Evolutionary conservation across 2,329 filamentous ascomycete genomes (phyloP).

Genomic region (Epichloe glyceriae): DNA sequence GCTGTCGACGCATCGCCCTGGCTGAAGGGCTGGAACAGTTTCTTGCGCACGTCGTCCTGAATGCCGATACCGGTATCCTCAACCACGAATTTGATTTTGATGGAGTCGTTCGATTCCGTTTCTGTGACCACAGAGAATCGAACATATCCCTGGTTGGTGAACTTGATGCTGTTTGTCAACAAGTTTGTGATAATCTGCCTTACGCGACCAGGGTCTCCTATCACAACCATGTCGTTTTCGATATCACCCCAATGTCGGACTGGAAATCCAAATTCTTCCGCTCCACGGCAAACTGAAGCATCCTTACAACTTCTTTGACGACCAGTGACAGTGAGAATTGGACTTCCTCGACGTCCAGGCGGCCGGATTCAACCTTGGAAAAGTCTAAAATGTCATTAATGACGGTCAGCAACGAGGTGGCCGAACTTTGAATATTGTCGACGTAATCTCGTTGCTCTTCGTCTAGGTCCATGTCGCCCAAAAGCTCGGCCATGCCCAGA

Average conservation of each 20-base stretch:
- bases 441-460: constrained; percentile 63
- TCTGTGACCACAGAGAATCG: constrained; percentile 52
- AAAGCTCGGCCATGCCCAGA: constrained; percentile 65
- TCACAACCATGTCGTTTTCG: constrained; percentile 58
- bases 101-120: constrained; percentile 48
- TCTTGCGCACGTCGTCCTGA: constrained; percentile 59
- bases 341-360: constrained; percentile 66
- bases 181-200: constrained; percentile 76
- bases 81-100: constrained; percentile 58
- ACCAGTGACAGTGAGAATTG: constrained; percentile 65
- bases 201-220: constrained; percentile 74
- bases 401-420: constrained; percentile 69
- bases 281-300: constrained; percentile 75
- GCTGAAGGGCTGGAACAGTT: constrained; percentile 67
- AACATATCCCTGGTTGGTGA: constrained; percentile 56
- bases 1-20: constrained; percentile 74
- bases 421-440: constrained; percentile 67
- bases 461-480: constrained; percentile 54
- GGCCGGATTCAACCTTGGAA: constrained; percentile 71
- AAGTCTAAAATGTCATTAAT: constrained; percentile 90
- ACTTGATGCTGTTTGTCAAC: constrained; percentile 65
- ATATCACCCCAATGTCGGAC: constrained; percentile 51
- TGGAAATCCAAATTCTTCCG: constrained; percentile 65
- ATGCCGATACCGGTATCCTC: constrained; percentile 75
- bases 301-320: constrained; percentile 69